Base-by-base conservation (phyloP, 495 filamentous ascomycete genomes). In the Hypoxylon rickii region DNA sequence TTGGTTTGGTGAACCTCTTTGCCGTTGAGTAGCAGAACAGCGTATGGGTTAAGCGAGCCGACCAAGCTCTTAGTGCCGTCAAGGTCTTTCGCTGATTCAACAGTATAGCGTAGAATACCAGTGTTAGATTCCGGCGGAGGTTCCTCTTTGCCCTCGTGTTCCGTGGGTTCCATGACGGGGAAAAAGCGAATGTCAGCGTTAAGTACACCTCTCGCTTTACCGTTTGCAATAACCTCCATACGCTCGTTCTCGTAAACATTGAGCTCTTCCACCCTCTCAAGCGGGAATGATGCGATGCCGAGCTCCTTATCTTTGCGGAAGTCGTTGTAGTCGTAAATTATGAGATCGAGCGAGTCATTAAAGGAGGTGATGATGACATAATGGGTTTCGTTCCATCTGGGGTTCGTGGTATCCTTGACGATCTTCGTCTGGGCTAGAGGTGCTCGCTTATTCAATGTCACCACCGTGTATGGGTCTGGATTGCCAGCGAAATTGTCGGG, bases 231-330 rank as follows among this genome's bases (percentile, higher is more conserved):
- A 33, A 99, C 83, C 61, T 96, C 92, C 10, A 97, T 76, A 22
- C 86, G 83, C 46, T 93, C 73, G 64, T 94, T 93, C 65, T 96
- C 92, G 56, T 90, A 84, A 51, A 89, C 89, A 19, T 75, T 73
- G 7, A 90, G 71, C 39, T 88, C 82, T 67, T 94, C 86, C 2
- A 97, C 70, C 33, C 86, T 83, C 52, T 97, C 92, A 29, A 99
- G 74, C 8, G 83, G 76, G 69, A 97, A 99, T 2, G 85, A 89
- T 3, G 89, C 88, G 32, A 82, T 79, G 33, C 95, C 95, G 44
- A 99, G 84, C 66, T 96, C 90, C 78, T 96, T 96, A 72, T 97
- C 91, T 76, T 97, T 97, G 51, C 94, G 84, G 70, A 85, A 86
- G 41, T 97, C 95, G 58, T 99, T 99, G 81, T 85, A 97, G 72